Evolutionary conservation across 2,329 filamentous ascomycete species (phyloP), one percentile per base, ranked within the genome.

Genomic region (Exophiala viscosa): DNA sequence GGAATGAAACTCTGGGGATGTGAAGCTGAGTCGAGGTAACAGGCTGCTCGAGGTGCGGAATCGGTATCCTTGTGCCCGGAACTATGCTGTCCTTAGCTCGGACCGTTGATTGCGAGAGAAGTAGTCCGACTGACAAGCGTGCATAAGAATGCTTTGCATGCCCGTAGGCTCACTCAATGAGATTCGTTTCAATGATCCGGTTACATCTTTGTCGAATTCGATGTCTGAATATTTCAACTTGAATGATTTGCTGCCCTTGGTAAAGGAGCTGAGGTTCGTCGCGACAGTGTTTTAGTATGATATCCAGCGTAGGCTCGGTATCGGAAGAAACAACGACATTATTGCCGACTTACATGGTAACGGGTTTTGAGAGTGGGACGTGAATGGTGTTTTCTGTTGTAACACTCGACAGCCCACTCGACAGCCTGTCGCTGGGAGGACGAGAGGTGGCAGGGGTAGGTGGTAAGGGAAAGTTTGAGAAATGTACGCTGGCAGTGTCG

Each of bases 41-140:
- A 1, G 71, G 71, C 49, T 73, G 69, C 54, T 73, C 71, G 38
- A 73, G 60, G 50, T 73, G 71, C 11, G 71, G 71, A 18, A 73
- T 67, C 5, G 71, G 71, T 6, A 69, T 56, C 58, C 65, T 68
- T 2, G 65, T 68, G 32, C 66, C 66, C 5, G 67, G 62, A 51
- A 73, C 70, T 71, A 52, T 34, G 11, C 14, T 34, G 9, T 41
- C 23, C 10, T 23, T 20, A 18, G 15, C 9, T 17, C 39, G 33
- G 9, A 18, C 2, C 8, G 23, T 28, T 28, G 1, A 67, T 6
- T 31, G 18, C 40, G 20, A 42, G 17, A 42, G 8, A 13, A 23
- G 14, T 6, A 14, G 2, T 11, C 5, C 20, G 3, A 42, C 68
- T 59, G 52, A 72, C 70, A 72, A 47, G 62, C 66, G 60, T 73